Percentiles rank a stretch among this genome's conserved stretches.
Evolutionary conservation across 164 flowering plant genomes (phyloP).

Genomic region (Vitis labrusca): DNA sequence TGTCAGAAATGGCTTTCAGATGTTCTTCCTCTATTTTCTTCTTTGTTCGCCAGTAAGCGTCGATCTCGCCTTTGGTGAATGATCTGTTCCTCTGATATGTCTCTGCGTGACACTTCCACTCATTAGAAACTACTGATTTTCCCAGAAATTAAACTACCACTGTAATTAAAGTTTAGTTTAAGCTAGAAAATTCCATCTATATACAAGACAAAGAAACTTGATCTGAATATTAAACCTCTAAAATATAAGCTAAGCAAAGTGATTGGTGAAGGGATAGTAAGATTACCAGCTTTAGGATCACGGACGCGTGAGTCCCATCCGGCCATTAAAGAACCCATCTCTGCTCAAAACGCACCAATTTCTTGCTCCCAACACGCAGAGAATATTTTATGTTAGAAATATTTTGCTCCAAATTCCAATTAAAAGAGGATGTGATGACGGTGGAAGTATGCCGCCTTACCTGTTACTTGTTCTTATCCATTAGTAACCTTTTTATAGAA

Average conservation of each 20-base stretch:
- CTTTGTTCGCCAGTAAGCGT: constrained; percentile 68
- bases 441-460: no score
- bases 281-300: constrained; percentile 57
- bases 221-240: not conserved
- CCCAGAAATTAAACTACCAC: no score
- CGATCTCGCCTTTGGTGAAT: constrained; percentile 70
- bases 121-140: not conserved
- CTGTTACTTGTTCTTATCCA: no score
- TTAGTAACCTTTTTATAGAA: no score
- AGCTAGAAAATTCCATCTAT: no score
- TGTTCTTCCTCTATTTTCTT: constrained; percentile 65
- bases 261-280: not conserved
- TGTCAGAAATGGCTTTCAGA: constrained; percentile 36
- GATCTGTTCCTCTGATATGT: constrained; percentile 59
- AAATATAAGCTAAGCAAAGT: not conserved
- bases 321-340: constrained; percentile 82
- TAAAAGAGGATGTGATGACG: no score
- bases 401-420: no score
- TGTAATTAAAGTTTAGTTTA: no score
- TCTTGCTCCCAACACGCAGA: not conserved
- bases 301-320: constrained; percentile 70
- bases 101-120: constrained; percentile 30
- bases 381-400: no score
- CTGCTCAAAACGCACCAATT: not conserved
- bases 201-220: not conserved